phyloP scores from a whole-genome alignment of 2,329 filamentous ascomycete species.

The Colletotrichum sp. region DNA sequence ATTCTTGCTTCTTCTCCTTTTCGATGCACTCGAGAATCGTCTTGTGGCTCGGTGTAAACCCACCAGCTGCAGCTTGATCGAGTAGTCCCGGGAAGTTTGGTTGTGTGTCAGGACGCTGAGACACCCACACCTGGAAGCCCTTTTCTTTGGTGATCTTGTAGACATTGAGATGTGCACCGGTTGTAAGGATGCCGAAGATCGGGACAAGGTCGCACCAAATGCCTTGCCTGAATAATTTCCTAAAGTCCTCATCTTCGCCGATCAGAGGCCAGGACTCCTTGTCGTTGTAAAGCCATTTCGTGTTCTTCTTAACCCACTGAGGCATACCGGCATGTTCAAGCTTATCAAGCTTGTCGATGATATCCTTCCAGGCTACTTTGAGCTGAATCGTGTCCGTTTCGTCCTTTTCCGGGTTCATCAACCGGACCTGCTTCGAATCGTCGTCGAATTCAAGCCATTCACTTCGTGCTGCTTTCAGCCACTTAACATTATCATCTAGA shows the following conservation, averaged over 20 bases:
- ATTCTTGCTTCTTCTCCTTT: neutral
- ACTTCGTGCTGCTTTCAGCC: no score
- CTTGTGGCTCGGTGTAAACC: neutral
- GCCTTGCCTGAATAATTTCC: neutral
- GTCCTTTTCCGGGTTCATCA: no score
- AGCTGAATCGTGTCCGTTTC: no score
- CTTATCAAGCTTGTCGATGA: no score
- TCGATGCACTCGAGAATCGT: neutral
- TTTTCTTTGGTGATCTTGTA: neutral
- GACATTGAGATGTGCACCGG: neutral
- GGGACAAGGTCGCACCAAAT: neutral
- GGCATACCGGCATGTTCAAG: no score
- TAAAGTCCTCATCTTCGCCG: neutral
- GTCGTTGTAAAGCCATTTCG: neutral
- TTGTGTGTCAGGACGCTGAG: neutral
- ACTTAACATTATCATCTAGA: no score
- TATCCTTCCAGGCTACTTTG: no score
- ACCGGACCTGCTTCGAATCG: no score
- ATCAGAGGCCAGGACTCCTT: neutral
- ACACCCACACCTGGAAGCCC: neutral
- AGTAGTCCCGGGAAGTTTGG: neutral
- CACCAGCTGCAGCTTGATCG: neutral
- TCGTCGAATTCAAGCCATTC: no score
- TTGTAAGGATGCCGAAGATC: neutral
- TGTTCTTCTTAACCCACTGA: neutral